Conservation (phyloP, 805 yeast species). For the Candida awuae region DNA sequence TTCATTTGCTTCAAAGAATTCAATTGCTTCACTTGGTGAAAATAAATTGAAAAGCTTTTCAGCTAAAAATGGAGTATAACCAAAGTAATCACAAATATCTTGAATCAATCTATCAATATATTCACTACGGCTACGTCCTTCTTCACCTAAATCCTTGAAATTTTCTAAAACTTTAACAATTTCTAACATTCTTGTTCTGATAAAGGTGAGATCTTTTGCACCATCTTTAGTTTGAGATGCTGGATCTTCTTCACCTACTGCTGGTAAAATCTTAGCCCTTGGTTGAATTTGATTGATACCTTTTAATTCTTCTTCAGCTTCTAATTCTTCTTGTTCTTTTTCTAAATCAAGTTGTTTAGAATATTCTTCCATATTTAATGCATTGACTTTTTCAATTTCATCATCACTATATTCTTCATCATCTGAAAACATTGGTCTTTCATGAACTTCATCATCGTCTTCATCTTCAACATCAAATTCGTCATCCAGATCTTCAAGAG, state of each 20-base stretch:
- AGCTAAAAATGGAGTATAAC: conserved; percentile 85
- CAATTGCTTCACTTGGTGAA: conserved; percentile 94
- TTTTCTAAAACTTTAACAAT: conserved; percentile 90
- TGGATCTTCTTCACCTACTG: conserved; percentile 51
- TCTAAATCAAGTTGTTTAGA: conserved; percentile 58
- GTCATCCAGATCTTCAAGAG: conserved; percentile 18
- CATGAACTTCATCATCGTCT: conserved; percentile 50
- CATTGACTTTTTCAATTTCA: conserved; percentile 65
- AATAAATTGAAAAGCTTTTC: conserved; percentile 88
- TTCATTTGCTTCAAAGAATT: conserved; percentile 97
- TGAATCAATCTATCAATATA: conserved; percentile 68
- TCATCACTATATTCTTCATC: conserved; percentile 54
- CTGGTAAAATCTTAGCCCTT: conserved; percentile 69
- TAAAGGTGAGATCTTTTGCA: conserved; percentile 55
- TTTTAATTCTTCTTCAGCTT: conserved; percentile 53
- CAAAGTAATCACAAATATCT: conserved; percentile 90
- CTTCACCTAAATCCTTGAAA: conserved; percentile 74
- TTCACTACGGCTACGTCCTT: conserved; percentile 78
- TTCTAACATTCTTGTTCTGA: conserved; percentile 92
- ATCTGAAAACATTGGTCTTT: conserved; percentile 74
- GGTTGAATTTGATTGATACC: conserved; percentile 57
- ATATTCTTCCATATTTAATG: conserved; percentile 74
- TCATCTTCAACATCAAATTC: conserved; percentile 29
- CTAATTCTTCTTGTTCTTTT: conserved; percentile 51
- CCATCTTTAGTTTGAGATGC: conserved; percentile 33